A percentile compares a stretch with the other conserved stretches of the same genome.
Evolutionary conservation across 176 grass and related monocot genomes (phyloP).

Genomic region (Alopecurus myosuroides): DNA sequence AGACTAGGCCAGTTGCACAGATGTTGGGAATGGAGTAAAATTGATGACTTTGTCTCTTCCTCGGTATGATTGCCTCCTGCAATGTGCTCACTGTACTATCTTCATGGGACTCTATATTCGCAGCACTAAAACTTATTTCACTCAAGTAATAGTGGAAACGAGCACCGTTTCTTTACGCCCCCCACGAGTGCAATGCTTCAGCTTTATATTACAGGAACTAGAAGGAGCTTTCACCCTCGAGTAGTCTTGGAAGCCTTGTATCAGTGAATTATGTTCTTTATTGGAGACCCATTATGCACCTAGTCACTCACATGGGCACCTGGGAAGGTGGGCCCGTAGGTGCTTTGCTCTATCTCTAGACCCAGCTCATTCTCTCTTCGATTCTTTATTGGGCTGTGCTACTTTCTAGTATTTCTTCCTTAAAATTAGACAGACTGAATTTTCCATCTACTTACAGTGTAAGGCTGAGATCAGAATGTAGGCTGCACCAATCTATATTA

Average conservation of each 20-base stretch:
- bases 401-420: conserved; percentile 11
- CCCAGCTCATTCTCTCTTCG: not conserved
- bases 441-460: conserved; percentile 29
- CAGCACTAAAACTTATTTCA: not conserved
- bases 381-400: not conserved
- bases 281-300: not conserved
- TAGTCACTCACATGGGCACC: conserved; percentile 6
- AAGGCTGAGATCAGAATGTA: conserved; percentile 15
- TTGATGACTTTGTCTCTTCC: conserved; percentile 10
- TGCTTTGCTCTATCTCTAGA: not conserved
- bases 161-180: not conserved
- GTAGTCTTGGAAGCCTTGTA: not conserved
- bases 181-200: not conserved
- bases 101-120: not conserved
- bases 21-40: not conserved
- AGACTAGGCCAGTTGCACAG: not conserved
- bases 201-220: not conserved
- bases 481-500: not conserved
- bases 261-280: not conserved
- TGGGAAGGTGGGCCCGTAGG: conserved; percentile 1
- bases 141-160: not conserved
- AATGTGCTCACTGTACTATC: not conserved
- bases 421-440: not conserved
- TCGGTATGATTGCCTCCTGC: not conserved
- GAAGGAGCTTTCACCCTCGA: not conserved